These are phyloP conservation scores for Hypoxylon sp. DNA, from an alignment of 2,329 filamentous ascomycete genomes.

Conservation along the genomic window DNA sequence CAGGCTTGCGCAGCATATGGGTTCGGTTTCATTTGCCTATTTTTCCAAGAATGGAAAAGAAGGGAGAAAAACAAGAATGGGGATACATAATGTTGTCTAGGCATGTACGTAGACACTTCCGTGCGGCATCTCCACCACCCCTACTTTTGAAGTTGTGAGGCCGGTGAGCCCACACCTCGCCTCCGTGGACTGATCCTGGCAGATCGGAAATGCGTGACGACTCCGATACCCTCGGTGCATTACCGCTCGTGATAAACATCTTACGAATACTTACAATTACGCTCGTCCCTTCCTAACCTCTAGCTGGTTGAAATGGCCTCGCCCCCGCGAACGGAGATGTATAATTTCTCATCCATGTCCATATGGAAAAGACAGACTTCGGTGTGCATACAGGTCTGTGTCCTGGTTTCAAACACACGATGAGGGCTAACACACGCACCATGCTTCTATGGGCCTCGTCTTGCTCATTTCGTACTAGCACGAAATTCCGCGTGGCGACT, in stretches of 20 bases:
- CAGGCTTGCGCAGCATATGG: conserved; percentile 29
- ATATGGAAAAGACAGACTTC: neutral
- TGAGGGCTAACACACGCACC: neutral
- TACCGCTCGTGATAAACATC: conserved; percentile 1
- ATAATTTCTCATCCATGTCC: neutral
- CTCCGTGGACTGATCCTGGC: conserved; percentile 28
- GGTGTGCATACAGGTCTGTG: neutral
- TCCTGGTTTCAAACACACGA: neutral
- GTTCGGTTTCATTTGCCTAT: conserved; percentile 36
- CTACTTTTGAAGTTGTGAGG: conserved; percentile 24
- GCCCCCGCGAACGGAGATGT: neutral
- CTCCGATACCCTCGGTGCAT: conserved; percentile 7
- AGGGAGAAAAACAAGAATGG: neutral
- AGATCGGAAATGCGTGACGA: conserved; percentile 30
- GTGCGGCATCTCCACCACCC: conserved; percentile 10
- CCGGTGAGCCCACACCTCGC: conserved; percentile 30
- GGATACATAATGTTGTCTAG: neutral
- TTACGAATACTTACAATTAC: conserved; percentile 6
- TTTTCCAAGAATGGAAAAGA: conserved; percentile 10
- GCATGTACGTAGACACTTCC: conserved; percentile 17
- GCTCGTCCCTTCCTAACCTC: neutral
- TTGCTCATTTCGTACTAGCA: neutral
- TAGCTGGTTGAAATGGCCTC: neutral
- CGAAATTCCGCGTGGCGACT: neutral
- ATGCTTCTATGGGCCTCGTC: neutral